These are phyloP conservation scores for Luffa aegyptiaca DNA, from an alignment of 306 rosid species.

Conservation along the genomic window DNA sequence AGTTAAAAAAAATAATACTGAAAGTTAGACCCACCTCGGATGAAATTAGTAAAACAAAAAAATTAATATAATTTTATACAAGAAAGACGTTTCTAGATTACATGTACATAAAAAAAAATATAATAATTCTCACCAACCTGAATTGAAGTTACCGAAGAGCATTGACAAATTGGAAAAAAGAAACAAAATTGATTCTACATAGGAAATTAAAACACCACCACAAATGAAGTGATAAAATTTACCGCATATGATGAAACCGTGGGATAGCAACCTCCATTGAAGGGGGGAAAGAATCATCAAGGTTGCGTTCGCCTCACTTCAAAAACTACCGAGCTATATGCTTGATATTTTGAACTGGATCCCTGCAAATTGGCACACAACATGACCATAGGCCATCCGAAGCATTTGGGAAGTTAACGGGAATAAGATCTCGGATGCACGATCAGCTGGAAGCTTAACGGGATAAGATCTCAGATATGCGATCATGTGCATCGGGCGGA, in stretches of 20 bases:
- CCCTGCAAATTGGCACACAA: neutral
- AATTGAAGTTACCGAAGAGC: neutral
- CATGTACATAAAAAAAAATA: neutral
- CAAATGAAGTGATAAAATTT: neutral
- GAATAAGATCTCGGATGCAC: constrained; percentile 54
- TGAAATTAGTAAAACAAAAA: neutral
- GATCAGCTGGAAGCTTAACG: constrained; percentile 42
- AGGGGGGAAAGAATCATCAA: neutral
- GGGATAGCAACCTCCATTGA: neutral
- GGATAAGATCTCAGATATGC: constrained; percentile 43
- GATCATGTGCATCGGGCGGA: constrained; percentile 67
- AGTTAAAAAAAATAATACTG: neutral
- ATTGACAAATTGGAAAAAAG: neutral
- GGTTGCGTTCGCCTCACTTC: neutral
- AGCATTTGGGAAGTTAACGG: constrained; percentile 26
- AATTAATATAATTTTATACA: constrained; percentile 12
- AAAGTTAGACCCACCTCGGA: neutral
- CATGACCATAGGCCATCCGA: neutral
- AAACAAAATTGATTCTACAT: constrained; percentile 38
- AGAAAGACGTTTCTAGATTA: neutral
- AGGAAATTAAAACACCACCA: constrained; percentile 24
- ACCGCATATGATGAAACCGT: neutral
- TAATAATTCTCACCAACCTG: constrained; percentile 8
- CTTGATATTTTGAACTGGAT: neutral
- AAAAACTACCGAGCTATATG: neutral